Base-by-base conservation (phyloP, 2,329 filamentous ascomycete genomes). In the Nannizzia gypsea region DNA sequence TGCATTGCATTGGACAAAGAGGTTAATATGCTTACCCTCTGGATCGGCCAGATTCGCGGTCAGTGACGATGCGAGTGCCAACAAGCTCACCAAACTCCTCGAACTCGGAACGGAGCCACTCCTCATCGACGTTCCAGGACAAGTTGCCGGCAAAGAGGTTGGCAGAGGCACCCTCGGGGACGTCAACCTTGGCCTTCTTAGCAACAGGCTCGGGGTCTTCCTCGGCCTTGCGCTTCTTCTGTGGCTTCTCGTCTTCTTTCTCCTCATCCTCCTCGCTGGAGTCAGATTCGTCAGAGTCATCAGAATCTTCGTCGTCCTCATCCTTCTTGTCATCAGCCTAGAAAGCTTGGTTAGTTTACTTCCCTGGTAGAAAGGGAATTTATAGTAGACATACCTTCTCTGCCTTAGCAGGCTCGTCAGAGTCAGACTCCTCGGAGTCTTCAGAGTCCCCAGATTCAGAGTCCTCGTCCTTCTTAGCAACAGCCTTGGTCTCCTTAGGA, bases 81-180 rank as follows among this genome's bases (percentile, higher is more conserved):
- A 79, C 77, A 60, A 95, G 80, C 69, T 87, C 87, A 64, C 86
- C 86, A 69, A 86, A 92, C 64, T 82, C 77, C 78, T 90, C 83
- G 78, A 96, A 96, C 73, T 92, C 87, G 68, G 86, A 82, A 66
- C 82, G 81, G 64, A 96, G 84, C 77, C 83, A 83, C 65, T 90
- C 84, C 74, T 96, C 91, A 67, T 95, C 89, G 58, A 96, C 80
- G 71, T 86, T 89, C 90, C 90, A 96, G 76, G 88, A 90, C 64
- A 96, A 80, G 79, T 90, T 92, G 67, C 91, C 91, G 65, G 90
- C 84, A 74, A 95, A 96, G 59, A 96, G 84, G 69, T 90, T 95
- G 66, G 70, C 64, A 64, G 68, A 71, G 59, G 72, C 73, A 50
- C 71, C 72, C 42, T 65, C 73, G 62, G 72, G 78, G 57, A 71